These are phyloP conservation scores for Jaltomata sinuosa DNA, from an alignment of 257 asterid species.

Conservation along the genomic window DNA sequence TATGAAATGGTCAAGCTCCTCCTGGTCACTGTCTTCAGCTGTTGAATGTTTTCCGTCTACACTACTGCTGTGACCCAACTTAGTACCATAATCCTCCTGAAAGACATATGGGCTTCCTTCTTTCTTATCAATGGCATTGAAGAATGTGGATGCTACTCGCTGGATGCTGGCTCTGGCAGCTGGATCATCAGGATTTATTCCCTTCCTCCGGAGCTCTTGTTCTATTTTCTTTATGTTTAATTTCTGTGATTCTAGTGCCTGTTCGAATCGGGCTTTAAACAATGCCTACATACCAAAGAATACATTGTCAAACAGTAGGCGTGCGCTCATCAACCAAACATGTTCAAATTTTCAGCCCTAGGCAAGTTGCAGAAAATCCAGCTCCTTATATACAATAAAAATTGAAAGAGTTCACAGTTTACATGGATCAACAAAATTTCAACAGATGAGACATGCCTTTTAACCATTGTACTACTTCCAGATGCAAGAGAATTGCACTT, in stretches of 20 bases:
- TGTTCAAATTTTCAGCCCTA: not conserved
- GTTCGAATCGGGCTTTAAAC: constrained; percentile 93
- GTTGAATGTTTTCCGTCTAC: constrained; percentile 29
- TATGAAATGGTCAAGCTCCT: constrained; percentile 89
- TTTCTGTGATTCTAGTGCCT: constrained; percentile 93
- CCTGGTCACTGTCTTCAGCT: constrained; percentile 89
- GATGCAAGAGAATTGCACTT: not conserved
- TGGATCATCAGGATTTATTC: constrained; percentile 93
- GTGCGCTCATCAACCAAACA: not conserved
- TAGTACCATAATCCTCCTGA: constrained; percentile 40
- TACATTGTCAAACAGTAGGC: not conserved
- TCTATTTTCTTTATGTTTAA: constrained; percentile 85
- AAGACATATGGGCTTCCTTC: constrained; percentile 89
- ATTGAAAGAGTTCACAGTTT: not conserved
- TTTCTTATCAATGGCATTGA: constrained; percentile 88
- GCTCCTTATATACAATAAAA: not conserved
- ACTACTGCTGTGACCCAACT: constrained; percentile 18
- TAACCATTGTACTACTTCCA: not conserved
- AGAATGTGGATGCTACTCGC: constrained; percentile 95
- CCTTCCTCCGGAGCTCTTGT: constrained; percentile 85
- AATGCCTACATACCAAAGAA: constrained; percentile 55
- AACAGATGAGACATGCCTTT: not conserved
- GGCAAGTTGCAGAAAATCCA: not conserved
- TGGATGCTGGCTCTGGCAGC: constrained; percentile 98
- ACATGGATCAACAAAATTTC: not conserved